Evolutionary conservation across 106 monocot genomes (phyloP).

Genomic region (Apostasia ramifera): DNA sequence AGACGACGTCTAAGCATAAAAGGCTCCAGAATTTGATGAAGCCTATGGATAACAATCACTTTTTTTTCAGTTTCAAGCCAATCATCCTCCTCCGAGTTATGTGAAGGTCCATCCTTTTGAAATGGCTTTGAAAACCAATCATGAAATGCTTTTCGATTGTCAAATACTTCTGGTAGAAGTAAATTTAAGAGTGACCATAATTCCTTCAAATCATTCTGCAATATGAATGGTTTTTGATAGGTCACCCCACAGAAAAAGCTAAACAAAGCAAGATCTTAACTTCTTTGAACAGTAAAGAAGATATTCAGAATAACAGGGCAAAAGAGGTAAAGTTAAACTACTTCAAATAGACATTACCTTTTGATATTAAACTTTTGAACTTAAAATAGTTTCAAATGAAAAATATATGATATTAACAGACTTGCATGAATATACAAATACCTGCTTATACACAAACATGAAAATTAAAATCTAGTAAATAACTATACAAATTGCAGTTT

Average conservation of each 20-base stretch:
- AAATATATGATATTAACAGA: no score
- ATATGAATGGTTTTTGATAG: background rate
- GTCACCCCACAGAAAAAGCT: no score
- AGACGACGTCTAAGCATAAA: conserved; percentile 95
- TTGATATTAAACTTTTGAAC: no score
- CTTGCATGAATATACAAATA: no score
- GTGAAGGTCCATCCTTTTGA: conserved; percentile 73
- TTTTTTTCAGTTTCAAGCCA: conserved; percentile 99
- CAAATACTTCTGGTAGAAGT: conserved; percentile 96
- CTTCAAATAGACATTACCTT: no score
- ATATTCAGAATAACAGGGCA: background rate
- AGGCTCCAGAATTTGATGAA: conserved; percentile 97
- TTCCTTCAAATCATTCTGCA: conserved; percentile 96
- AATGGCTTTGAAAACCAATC: conserved; percentile 99
- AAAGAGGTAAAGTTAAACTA: background rate
- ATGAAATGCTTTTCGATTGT: conserved; percentile 89
- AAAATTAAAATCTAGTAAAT: no score
- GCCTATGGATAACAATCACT: conserved; percentile 93
- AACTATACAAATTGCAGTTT: background rate
- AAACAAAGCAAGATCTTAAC: no score
- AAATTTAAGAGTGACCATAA: conserved; percentile 96
- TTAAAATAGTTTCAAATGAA: no score
- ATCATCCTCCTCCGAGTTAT: conserved; percentile 76
- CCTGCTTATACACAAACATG: no score
- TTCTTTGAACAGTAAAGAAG: no score